A percentile compares a stretch with the other conserved stretches of the same genome.
Evolutionary conservation across 2,329 filamentous ascomycete species (phyloP).

Genomic region (Neospermospora avenae): DNA sequence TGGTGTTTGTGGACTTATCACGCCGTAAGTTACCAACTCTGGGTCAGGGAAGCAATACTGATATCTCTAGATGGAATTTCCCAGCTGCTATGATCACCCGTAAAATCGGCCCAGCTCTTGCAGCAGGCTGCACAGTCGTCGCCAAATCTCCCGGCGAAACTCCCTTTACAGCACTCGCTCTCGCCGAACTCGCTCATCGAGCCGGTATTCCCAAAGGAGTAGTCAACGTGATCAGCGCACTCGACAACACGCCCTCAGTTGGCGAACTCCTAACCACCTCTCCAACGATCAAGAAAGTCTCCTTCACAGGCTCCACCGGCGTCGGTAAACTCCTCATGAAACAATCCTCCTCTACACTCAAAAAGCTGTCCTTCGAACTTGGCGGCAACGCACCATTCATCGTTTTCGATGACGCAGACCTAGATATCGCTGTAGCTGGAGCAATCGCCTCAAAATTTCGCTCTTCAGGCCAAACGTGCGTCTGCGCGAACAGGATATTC

Average conservation of each 20-base stretch:
- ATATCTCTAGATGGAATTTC: slow-evolving; percentile 68
- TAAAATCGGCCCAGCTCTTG: slow-evolving; percentile 71
- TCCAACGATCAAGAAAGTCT: slow-evolving; percentile 79
- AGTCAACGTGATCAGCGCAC: slow-evolving; percentile 80
- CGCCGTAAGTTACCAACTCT: slow-evolving; percentile 46
- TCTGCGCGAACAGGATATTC: slow-evolving; percentile 82
- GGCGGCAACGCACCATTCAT: slow-evolving; percentile 96
- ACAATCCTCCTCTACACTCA: slow-evolving; percentile 78
- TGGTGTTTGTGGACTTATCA: slow-evolving; percentile 78
- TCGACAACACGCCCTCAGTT: slow-evolving; percentile 75
- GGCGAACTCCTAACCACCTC: slow-evolving; percentile 75
- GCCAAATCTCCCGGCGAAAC: slow-evolving; percentile 91
- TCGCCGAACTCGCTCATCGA: slow-evolving; percentile 81
- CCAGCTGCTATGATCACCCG: slow-evolving; percentile 73
- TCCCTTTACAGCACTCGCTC: slow-evolving; percentile 82
- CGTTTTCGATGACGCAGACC: slow-evolving; percentile 91
- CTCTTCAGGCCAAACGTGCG: slow-evolving; percentile 91
- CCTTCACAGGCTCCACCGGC: slow-evolving; percentile 79
- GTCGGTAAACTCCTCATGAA: slow-evolving; percentile 80
- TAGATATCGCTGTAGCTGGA: slow-evolving; percentile 79
- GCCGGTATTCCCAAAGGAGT: slow-evolving; percentile 90
- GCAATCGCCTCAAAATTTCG: slow-evolving; percentile 90
- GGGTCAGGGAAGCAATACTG: not conserved
- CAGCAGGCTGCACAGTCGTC: slow-evolving; percentile 93
- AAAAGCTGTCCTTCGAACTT: slow-evolving; percentile 82